Evolutionary conservation across 768 basidiomycete species (phyloP).

Genomic region (Chalciporus piperatus): DNA sequence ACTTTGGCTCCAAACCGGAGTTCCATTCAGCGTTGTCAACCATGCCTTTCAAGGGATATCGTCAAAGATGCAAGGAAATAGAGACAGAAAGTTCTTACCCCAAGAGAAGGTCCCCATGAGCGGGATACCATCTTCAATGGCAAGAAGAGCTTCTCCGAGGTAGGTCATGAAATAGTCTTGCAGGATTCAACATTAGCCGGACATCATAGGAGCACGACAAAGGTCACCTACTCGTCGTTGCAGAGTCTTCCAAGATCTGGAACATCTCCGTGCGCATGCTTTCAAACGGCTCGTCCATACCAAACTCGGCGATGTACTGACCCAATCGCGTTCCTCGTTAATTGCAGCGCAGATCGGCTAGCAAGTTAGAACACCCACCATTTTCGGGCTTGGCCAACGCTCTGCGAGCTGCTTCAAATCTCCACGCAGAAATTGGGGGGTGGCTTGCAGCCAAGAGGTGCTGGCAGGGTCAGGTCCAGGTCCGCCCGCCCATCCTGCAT

Average conservation of each 20-base stretch:
- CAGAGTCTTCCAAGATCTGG: slow-evolving; percentile 44
- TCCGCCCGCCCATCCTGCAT: slow-evolving; percentile 48
- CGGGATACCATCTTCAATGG: too few relatives aligned
- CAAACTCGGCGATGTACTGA: slow-evolving; percentile 50
- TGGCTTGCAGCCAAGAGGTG: slow-evolving; percentile 41
- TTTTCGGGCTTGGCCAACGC: slow-evolving; percentile 46
- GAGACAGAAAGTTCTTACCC: too few relatives aligned
- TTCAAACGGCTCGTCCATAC: slow-evolving; percentile 51
- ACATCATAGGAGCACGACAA: not conserved
- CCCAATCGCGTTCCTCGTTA: not conserved
- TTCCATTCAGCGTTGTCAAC: too few relatives aligned
- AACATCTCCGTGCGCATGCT: slow-evolving; percentile 39
- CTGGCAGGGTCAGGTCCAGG: slow-evolving; percentile 42
- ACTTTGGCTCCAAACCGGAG: too few relatives aligned
- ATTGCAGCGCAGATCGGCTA: too few relatives aligned
- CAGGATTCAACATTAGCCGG: not conserved
- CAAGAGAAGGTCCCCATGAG: too few relatives aligned
- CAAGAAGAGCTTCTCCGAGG: not conserved
- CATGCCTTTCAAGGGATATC: too few relatives aligned
- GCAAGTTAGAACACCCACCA: slow-evolving; percentile 26
- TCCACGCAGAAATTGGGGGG: slow-evolving; percentile 37
- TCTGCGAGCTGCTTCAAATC: slow-evolving; percentile 35
- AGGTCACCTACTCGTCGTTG: slow-evolving; percentile 35
- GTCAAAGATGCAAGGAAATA: too few relatives aligned
- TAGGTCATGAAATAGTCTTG: not conserved